A percentile compares a stretch with the other conserved stretches of the same genome.
These are phyloP conservation scores for Penicillium macrosclerotiorum DNA, from an alignment of 495 filamentous ascomycete genomes.

Conservation along the genomic window DNA sequence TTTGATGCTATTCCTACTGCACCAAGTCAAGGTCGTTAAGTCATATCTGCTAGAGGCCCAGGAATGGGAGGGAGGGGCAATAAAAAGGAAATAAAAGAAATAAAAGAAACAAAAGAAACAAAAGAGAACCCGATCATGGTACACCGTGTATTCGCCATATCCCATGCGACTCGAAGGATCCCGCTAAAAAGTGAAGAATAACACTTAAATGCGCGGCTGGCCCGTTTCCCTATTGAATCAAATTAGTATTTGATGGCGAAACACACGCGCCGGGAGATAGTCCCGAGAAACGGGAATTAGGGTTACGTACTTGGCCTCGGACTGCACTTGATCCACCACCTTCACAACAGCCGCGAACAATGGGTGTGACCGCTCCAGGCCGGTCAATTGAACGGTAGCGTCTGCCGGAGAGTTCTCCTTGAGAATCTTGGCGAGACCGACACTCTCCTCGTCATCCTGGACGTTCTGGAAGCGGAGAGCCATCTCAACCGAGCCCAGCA, in stretches of 20 bases:
- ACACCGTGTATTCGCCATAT: constrained; percentile 34
- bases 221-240: constrained; percentile 20
- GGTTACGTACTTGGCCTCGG: constrained; percentile 38
- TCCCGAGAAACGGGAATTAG: background rate
- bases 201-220: constrained; percentile 26
- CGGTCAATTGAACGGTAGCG: constrained; percentile 72
- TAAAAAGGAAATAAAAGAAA: background rate
- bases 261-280: too few species aligned
- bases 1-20: constrained; percentile 12
- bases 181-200: background rate
- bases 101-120: constrained; percentile 11
- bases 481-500: constrained; percentile 78
- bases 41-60: too few species aligned
- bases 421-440: constrained; percentile 78
- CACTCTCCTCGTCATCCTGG: constrained; percentile 81
- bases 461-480: constrained; percentile 92
- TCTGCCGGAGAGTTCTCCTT: constrained; percentile 61
- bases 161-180: constrained; percentile 27
- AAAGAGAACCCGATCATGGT: constrained; percentile 6
- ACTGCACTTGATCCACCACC: constrained; percentile 77
- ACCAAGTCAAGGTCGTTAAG: constrained; percentile 11
- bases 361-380: constrained; percentile 67
- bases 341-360: constrained; percentile 69
- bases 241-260: constrained; percentile 7
- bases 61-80: too few species aligned